These are phyloP conservation scores for Pyrus hybrid DNA, from an alignment of 331 rosid genomes.

Conservation along the genomic window DNA sequence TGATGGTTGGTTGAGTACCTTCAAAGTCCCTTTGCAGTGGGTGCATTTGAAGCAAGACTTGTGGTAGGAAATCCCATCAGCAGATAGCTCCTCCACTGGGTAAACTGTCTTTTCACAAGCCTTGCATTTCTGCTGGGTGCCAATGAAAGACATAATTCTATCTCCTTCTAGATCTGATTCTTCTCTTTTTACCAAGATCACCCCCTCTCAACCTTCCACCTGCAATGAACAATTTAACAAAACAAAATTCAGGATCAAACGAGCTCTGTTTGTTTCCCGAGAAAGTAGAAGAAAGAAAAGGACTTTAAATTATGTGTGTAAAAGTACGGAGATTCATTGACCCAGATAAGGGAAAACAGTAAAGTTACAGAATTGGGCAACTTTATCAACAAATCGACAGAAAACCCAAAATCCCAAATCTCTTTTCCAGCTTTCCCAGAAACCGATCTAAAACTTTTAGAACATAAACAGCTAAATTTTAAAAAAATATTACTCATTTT, in stretches of 20 bases:
- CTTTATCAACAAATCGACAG: background rate
- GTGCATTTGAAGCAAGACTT: constrained; percentile 91
- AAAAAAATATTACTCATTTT: background rate
- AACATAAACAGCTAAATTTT: background rate
- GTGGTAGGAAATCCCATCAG: constrained; percentile 86
- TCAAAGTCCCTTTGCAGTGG: constrained; percentile 92
- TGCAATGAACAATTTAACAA: constrained; percentile 6
- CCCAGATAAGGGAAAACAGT: background rate
- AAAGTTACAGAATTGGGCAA: background rate
- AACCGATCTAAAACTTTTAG: constrained; percentile 6
- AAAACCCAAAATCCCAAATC: background rate
- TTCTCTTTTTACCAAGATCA: constrained; percentile 10
- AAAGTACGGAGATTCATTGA: background rate
- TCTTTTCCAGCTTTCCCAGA: background rate
- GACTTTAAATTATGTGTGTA: background rate
- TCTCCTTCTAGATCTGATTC: constrained; percentile 46
- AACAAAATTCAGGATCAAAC: background rate
- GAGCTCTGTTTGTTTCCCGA: constrained; percentile 8
- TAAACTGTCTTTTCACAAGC: constrained; percentile 96
- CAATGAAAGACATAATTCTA: constrained; percentile 67
- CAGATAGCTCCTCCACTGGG: constrained; percentile 84
- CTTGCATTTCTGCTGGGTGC: constrained; percentile 90
- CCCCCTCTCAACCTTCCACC: constrained; percentile 14
- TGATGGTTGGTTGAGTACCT: constrained; percentile 30
- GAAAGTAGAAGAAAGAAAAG: background rate